Evolutionary conservation across 257 asterid species (phyloP), one percentile per base, ranked within the genome.

Genomic region (Handroanthus guayacan): DNA sequence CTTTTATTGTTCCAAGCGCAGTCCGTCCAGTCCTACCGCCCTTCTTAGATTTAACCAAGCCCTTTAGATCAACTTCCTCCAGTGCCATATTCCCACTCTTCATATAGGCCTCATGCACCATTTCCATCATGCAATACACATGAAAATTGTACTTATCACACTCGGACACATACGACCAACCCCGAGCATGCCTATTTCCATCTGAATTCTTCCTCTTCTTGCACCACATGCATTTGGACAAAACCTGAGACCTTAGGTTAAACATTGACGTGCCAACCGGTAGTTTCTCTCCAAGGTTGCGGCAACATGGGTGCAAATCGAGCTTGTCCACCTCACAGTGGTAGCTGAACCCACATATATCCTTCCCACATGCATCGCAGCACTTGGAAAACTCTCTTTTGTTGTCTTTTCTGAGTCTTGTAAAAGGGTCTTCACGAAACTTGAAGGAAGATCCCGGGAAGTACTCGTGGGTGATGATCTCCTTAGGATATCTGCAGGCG

Each of bases 321-420:
- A 55, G 25, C 25, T 79, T 57, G 2, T 77, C 65, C 0, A 3
- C 50, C 6, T 47, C 61, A 5, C 73, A 77, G 16, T 81, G 83
- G 62, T 80, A 83, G 67, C 71, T 77, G 67, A 74, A 80, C 0
- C 87, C 85, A 4, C 68, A 43, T 2, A 82, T 43, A 3, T 82
- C 74, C 39, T 75, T 75, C 4, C 81, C 82, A 39, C 86, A 83
- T 1, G 84, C 86, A 2, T 76, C 84, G 39, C 86, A 83, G 5
- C 58, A 43, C 67, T 69, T 83, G 1, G 78, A 67, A 60, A 44
- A 75, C 39, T 48, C 74, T n/a, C 0, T 64, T n/a, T 11, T 17
- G 12, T 52, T 62, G 45, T 77, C 16, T 39, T 7, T 38, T 16
- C 2, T 47, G 0, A 0, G 13, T 38, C 7, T 63, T 0, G 62